These are phyloP conservation scores for Alternaria ethzedia DNA, from an alignment of 2,329 filamentous ascomycete species.

Conservation along the genomic window DNA sequence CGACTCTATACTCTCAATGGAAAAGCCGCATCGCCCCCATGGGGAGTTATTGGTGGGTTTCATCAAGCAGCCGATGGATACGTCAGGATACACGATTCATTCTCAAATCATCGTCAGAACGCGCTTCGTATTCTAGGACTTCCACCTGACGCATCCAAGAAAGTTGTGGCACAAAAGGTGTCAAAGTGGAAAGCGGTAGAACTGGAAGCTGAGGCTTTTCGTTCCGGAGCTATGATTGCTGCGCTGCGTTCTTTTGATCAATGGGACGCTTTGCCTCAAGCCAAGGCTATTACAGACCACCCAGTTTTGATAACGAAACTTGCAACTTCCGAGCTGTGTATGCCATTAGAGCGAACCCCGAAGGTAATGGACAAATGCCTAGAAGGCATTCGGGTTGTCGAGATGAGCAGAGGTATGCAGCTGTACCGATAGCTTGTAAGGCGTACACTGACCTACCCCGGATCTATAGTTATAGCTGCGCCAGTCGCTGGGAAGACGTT, in stretches of 20 bases:
- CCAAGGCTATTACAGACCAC: constrained; percentile 51
- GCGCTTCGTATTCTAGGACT: constrained; percentile 55
- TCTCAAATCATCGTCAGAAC: constrained; percentile 58
- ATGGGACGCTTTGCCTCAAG: constrained; percentile 61
- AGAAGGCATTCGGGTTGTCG: constrained; percentile 50
- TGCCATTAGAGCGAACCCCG: neutral
- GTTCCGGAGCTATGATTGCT: constrained; percentile 54
- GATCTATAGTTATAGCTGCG: constrained; percentile 50
- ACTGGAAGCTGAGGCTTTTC: constrained; percentile 56
- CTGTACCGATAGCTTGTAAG: neutral
- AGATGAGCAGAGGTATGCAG: constrained; percentile 44
- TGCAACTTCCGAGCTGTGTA: constrained; percentile 14
- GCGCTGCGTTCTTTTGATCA: constrained; percentile 58
- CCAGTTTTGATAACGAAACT: constrained; percentile 56
- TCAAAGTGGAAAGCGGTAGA: constrained; percentile 54
- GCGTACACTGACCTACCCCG: neutral
- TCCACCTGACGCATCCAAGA: constrained; percentile 37
- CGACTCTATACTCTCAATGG: constrained; percentile 56
- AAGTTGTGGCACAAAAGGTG: constrained; percentile 50
- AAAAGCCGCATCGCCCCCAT: constrained; percentile 40
- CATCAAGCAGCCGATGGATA: constrained; percentile 60
- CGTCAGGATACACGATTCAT: constrained; percentile 63
- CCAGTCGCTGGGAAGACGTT: constrained; percentile 53
- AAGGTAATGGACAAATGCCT: constrained; percentile 40
- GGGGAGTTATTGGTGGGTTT: constrained; percentile 59